Percentiles rank a stretch among this genome's conserved stretches.
Evolutionary conservation across 345 rosid genomes (phyloP).

Genomic region (Euclidium syriacum): DNA sequence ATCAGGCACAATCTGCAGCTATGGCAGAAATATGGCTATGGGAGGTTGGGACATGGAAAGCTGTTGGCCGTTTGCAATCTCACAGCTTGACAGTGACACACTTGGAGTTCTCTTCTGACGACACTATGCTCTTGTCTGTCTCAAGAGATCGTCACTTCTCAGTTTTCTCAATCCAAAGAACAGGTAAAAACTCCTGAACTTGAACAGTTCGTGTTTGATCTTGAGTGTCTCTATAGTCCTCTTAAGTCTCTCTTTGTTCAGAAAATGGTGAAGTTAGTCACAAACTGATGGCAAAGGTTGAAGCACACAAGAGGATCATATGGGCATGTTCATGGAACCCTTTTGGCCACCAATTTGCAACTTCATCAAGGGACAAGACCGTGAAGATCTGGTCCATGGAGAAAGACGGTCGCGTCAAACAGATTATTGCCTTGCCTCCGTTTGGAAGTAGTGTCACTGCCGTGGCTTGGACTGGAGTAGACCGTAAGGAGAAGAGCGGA

Average conservation of each 20-base stretch:
- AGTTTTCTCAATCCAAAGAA: constrained; percentile 57
- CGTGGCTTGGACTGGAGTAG: constrained; percentile 72
- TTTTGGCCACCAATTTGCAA: constrained; percentile 76
- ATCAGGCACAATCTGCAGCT: constrained; percentile 77
- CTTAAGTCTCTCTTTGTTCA: constrained; percentile 10
- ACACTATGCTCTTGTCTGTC: constrained; percentile 72
- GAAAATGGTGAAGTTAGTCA: constrained; percentile 42
- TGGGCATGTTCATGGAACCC: constrained; percentile 99
- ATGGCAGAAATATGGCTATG: constrained; percentile 93
- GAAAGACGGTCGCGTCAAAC: constrained; percentile 41
- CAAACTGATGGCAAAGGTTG: constrained; percentile 62
- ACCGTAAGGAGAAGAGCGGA: constrained; percentile 45
- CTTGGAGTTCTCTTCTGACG: constrained; percentile 76
- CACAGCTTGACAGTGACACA: constrained; percentile 94
- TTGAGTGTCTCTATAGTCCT: background rate
- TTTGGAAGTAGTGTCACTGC: constrained; percentile 82
- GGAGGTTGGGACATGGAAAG: constrained; percentile 97
- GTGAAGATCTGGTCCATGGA: constrained; percentile 86
- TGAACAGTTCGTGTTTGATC: background rate
- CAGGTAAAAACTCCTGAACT: constrained; percentile 35
- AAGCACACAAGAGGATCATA: constrained; percentile 95
- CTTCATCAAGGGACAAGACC: constrained; percentile 90
- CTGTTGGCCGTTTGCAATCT: constrained; percentile 76
- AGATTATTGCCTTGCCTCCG: constrained; percentile 47
- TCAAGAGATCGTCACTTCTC: constrained; percentile 96